Conservation (phyloP, 2,329 filamentous ascomycete species). For the Stachybotrys chartarum region DNA sequence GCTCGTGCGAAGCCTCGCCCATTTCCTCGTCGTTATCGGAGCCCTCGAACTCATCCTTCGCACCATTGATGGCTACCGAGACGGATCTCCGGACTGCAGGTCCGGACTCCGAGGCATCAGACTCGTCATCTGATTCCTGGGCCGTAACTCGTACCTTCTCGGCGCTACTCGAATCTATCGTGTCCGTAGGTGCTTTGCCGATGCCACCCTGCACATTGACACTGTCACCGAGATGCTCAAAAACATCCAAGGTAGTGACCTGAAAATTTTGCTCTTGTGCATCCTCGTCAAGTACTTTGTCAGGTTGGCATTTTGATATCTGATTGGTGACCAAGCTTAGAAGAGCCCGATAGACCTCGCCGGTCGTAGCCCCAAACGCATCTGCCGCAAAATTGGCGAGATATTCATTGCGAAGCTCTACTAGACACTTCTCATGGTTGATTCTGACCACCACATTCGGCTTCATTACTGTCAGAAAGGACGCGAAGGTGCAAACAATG, state of each 20-base stretch:
- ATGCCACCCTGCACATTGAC: constrained; percentile 51
- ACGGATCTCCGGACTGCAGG: constrained; percentile 11
- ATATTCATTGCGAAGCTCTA: constrained; percentile 72
- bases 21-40: constrained; percentile 21
- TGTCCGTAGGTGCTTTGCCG: constrained; percentile 43
- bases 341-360: constrained; percentile 69
- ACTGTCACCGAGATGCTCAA: constrained; percentile 42
- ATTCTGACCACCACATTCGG: constrained; percentile 67
- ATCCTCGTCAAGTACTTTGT: constrained; percentile 33
- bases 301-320: constrained; percentile 58
- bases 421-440: constrained; percentile 78
- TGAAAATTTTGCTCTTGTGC: constrained; percentile 19
- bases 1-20: constrained; percentile 10
- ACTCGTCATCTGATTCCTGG: constrained; percentile 24
- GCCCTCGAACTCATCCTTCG: constrained; percentile 25
- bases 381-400: constrained; percentile 68
- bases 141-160: constrained; percentile 39
- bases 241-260: constrained; percentile 50
- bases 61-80: constrained; percentile 11
- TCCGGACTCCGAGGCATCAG: constrained; percentile 25
- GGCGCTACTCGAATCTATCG: constrained; percentile 36
- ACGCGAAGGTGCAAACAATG: neutral
- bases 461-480: constrained; percentile 35
- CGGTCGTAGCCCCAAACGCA: constrained; percentile 65
- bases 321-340: constrained; percentile 65